Evolutionary conservation across 352 stramenopile genomes (phyloP).

Genomic region (Globisporangium takayamanum): DNA sequence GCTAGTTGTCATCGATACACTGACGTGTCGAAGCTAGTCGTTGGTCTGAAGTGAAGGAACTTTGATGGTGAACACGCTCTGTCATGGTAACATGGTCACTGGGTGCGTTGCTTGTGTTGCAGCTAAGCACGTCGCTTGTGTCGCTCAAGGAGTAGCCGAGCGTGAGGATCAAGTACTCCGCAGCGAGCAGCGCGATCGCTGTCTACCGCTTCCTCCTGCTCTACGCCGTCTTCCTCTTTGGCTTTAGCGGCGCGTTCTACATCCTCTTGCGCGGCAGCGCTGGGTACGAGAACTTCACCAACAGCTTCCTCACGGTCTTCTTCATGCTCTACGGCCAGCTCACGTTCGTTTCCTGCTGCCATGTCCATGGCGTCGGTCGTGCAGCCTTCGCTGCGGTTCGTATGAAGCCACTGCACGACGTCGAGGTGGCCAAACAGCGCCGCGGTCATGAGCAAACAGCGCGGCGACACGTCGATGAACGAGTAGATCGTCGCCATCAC

Average conservation of each 20-base stretch:
- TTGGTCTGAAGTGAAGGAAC: too few relatives aligned
- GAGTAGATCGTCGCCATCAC: constrained; percentile 40
- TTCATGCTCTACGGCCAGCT: constrained; percentile 70
- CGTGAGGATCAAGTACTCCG: too few relatives aligned
- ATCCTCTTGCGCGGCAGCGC: constrained; percentile 45
- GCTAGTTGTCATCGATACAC: too few relatives aligned
- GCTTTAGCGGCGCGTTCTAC: constrained; percentile 70
- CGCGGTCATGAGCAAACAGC: constrained; percentile 48
- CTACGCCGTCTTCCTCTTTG: constrained; percentile 64
- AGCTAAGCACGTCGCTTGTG: too few relatives aligned
- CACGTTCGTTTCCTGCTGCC: constrained; percentile 32
- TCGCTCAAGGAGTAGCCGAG: too few relatives aligned
- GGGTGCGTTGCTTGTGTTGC: too few relatives aligned
- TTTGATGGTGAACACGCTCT: too few relatives aligned
- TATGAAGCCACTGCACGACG: constrained; percentile 29
- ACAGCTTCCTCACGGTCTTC: constrained; percentile 64
- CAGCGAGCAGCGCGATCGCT: too few relatives aligned
- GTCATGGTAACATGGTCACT: too few relatives aligned
- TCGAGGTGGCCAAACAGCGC: constrained; percentile 27
- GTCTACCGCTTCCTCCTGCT: constrained; percentile 55
- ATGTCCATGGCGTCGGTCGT: constrained; percentile 31
- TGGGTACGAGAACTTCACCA: constrained; percentile 54
- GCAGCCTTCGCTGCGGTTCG: constrained; percentile 23
- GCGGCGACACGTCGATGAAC: constrained; percentile 47
- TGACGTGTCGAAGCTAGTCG: too few relatives aligned